Conservation (phyloP, 352 stramenopile genomes). For the Globisporangium rhizosaccharum region DNA sequence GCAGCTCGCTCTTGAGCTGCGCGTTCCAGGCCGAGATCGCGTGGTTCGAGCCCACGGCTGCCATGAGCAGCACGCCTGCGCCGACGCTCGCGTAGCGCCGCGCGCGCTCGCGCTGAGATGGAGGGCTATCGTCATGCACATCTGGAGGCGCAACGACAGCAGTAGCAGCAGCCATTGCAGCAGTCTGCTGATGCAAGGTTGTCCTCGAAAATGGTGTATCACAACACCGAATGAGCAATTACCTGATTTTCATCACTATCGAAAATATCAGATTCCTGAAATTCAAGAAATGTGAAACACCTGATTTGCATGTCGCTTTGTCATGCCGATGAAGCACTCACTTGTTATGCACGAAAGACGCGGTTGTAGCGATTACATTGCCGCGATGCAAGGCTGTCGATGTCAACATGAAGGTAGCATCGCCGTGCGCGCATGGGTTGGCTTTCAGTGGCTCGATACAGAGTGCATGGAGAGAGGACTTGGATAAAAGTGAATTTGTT, state of each 20-base stretch:
- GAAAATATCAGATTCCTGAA: not conserved
- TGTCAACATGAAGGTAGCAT: too few species aligned
- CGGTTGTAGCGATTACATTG: too few species aligned
- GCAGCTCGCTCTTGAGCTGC: conserved; percentile 46
- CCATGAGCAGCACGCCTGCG: conserved; percentile 52
- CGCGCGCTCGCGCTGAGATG: conserved; percentile 8
- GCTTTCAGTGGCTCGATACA: too few species aligned
- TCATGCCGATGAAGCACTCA: too few species aligned
- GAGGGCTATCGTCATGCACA: not conserved
- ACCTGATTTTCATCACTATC: not conserved
- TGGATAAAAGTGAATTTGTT: too few species aligned
- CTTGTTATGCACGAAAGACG: too few species aligned
- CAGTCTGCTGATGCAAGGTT: too few species aligned
- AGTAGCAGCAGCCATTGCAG: not conserved
- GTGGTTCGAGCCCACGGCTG: conserved; percentile 62
- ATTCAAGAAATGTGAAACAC: not conserved
- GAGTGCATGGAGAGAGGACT: too few species aligned
- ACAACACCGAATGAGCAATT: not conserved
- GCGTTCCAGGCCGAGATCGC: conserved; percentile 76
- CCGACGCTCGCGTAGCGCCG: conserved; percentile 44
- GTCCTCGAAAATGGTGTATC: not conserved
- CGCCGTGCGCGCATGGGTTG: too few species aligned
- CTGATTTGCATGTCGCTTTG: too few species aligned
- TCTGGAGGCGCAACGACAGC: not conserved
- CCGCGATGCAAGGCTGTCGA: too few species aligned